Percentiles rank a stretch among this genome's conserved stretches.
phyloP scores from a whole-genome alignment of 2,329 filamentous ascomycete species.

The Septoria linicola region DNA sequence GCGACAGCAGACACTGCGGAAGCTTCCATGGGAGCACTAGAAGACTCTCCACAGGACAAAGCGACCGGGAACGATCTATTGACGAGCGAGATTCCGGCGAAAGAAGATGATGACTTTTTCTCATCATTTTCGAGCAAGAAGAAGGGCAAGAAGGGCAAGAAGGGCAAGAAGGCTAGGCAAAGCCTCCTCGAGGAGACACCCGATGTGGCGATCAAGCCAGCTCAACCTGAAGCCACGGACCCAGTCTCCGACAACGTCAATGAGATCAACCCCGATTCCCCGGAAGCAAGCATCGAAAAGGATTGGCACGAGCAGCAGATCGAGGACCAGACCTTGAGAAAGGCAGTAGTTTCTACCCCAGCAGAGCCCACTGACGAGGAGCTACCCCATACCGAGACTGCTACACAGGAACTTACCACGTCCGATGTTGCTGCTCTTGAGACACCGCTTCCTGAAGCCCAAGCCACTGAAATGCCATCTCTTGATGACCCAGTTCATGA shows the following conservation, averaged over 20 bases:
- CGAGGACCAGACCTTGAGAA: too few relatives aligned
- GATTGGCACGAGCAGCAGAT: too few relatives aligned
- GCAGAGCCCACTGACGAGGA: too few relatives aligned
- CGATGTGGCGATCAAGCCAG: too few relatives aligned
- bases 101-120: constrained; percentile 10
- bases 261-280: not conserved
- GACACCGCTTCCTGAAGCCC: not conserved
- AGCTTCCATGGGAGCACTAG: not conserved
- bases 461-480: not conserved
- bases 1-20: not conserved
- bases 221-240: too few relatives aligned
- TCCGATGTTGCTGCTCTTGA: not conserved
- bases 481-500: constrained; percentile 8
- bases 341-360: too few relatives aligned
- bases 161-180: constrained; percentile 33
- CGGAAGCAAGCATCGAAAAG: too few relatives aligned
- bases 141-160: constrained; percentile 34
- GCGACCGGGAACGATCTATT: not conserved
- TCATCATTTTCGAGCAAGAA: constrained; percentile 16
- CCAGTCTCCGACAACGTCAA: not conserved
- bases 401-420: too few relatives aligned
- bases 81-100: not conserved
- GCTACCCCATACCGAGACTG: too few relatives aligned
- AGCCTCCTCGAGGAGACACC: not conserved
- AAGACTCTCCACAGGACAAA: not conserved